Evolutionary conservation across 1,139 yeast species (phyloP), one percentile per base, ranked within the genome.

Genomic region (Arxiozyma heterogenica): DNA sequence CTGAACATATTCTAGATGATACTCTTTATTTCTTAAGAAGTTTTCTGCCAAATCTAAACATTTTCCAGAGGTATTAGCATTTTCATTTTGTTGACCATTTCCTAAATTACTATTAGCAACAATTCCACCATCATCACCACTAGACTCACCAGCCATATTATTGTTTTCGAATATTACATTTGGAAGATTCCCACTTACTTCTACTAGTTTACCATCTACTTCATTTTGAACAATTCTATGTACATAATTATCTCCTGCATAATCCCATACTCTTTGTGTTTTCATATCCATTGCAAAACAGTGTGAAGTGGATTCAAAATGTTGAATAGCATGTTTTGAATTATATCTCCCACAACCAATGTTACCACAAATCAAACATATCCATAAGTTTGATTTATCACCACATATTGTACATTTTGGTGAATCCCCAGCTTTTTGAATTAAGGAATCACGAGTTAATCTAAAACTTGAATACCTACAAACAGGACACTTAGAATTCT

Each of bases 251-350:
- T 91, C 97, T 1, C 93, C 93, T 0, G 93, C 91, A 67, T 91
- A 91, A 67, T 91, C 97, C 98, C 98, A 91, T 1, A 91, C 96
- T 51, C 98, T 74, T 57, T 91, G 94, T 0, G 95, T 81, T 20
- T 76, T 73, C 48, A 86, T 74, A 66, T 90, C 96, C 96, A 91
- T 89, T 0, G 96, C 87, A 71, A 88, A 91, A 64, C 96, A 87
- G 69, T 91, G 98, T 3, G 87, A 85, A 0, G 95, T 84, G 18
- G 74, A 74, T 21, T 83, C 79, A 68, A 82, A 90, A 69, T 91
- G 98, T 59, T 84, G 81, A 50, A 87, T 79, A 0, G 96, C 95
- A 71, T 91, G 98, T 53, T 87, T 91, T 51, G 84, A 82, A 52
- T 89, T 87, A 67, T 91, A 91, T 59, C 98, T 72, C 17, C 96